A percentile compares a stretch with the other conserved stretches of the same genome.
These are phyloP conservation scores for Nidula niveotomentosa DNA, from an alignment of 1,284 basidiomycete species.

Conservation along the genomic window DNA sequence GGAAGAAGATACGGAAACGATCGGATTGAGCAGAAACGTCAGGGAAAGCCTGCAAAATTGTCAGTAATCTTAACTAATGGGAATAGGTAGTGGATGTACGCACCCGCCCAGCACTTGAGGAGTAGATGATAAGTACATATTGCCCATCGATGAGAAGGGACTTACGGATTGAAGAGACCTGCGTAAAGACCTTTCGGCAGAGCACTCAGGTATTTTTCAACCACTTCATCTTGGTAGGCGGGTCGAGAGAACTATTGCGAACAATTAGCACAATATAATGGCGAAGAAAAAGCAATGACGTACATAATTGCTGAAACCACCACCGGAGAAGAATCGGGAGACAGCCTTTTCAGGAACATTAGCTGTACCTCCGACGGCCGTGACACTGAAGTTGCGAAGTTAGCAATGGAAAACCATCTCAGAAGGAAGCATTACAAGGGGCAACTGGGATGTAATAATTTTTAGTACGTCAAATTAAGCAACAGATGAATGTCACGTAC, in stretches of 20 bases:
- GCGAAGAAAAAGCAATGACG: slow-evolving; percentile 9
- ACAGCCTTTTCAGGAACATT: slow-evolving; percentile 46
- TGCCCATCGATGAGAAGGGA: slow-evolving; percentile 2
- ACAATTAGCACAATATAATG: too few species aligned
- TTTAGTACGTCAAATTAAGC: too few species aligned
- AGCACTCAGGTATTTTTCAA: slow-evolving; percentile 38
- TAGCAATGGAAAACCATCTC: neutral
- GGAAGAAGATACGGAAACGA: slow-evolving; percentile 36
- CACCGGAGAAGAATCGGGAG: slow-evolving; percentile 48
- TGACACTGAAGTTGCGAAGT: slow-evolving; percentile 26
- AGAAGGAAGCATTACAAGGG: slow-evolving; percentile 19
- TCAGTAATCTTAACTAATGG: neutral
- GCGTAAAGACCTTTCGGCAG: slow-evolving; percentile 53
- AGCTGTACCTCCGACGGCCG: slow-evolving; percentile 49
- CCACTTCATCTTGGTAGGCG: slow-evolving; percentile 47
- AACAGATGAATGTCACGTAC: slow-evolving; percentile 16
- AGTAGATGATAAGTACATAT: slow-evolving; percentile 2
- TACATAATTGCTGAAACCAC: slow-evolving; percentile 65
- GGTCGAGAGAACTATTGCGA: slow-evolving; percentile 50
- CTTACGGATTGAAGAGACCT: slow-evolving; percentile 59
- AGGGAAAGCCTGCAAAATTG: slow-evolving; percentile 42
- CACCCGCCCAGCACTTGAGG: slow-evolving; percentile 31
- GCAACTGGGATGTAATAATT: slow-evolving; percentile 16
- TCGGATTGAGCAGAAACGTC: slow-evolving; percentile 62
- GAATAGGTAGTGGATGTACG: slow-evolving; percentile 5